Conservation (phyloP, 31 red algal genomes). For the Asparagopsis taxiformis region DNA sequence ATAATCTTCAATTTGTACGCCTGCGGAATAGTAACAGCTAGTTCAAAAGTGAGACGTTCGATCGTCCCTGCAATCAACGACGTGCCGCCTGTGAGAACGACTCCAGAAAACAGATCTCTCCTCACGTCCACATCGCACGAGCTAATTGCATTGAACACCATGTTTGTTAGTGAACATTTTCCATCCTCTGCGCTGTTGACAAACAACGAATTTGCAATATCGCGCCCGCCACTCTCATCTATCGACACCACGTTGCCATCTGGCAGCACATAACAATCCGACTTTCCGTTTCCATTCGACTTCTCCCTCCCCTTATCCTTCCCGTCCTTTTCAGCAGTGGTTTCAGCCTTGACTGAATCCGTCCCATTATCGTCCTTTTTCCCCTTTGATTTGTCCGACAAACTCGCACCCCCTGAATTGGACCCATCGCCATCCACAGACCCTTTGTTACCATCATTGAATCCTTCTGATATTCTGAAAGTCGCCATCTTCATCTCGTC, state of each 20-base stretch:
- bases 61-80: conserved; percentile 64
- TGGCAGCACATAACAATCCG: conserved; percentile 46
- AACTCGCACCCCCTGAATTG: conserved; percentile 1
- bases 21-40: conserved; percentile 60
- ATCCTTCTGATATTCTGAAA: conserved; percentile 35
- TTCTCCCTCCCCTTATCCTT: conserved; percentile 17
- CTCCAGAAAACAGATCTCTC: conserved; percentile 64
- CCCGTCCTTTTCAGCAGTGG: conserved; percentile 26
- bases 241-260: conserved; percentile 58
- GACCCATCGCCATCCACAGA: not conserved
- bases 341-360: conserved; percentile 4
- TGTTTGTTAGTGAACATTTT: conserved; percentile 25
- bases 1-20: conserved; percentile 67
- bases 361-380: conserved; percentile 26
- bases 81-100: conserved; percentile 81
- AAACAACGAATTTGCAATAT: conserved; percentile 41
- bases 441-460: conserved; percentile 16
- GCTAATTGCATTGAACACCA: conserved; percentile 51
- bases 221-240: conserved; percentile 17
- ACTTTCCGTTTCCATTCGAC: conserved; percentile 1
- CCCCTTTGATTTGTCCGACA: conserved; percentile 5
- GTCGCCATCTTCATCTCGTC: conserved; percentile 52
- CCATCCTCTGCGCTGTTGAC: not conserved
- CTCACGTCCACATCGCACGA: conserved; percentile 87
- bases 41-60: conserved; percentile 67